Base-by-base conservation (phyloP, 495 filamentous ascomycete species). In the Immersiella caudata region DNA sequence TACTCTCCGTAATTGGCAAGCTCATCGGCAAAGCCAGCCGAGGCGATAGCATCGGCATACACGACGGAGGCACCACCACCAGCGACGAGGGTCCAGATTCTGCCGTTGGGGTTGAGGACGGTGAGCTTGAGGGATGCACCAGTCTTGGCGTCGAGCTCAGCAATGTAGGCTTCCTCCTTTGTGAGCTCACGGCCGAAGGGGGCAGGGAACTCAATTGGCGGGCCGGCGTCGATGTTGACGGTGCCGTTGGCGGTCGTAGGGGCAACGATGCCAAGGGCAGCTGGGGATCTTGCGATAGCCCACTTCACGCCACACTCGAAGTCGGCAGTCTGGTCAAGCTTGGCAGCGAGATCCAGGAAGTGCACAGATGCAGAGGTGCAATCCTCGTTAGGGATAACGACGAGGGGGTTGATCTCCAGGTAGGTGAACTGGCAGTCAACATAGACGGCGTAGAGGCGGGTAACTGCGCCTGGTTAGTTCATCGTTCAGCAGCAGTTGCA, bases 341-440 rank as follows among this genome's bases (percentile, higher is more conserved):
- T 99, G 74, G 95, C 95, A 67, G 95, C 95, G 75, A 99, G 86
- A 84, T 99, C 95, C 66, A 99, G 88, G 89, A 98, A 99, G 87
- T 97, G 87, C 35, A 99, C 95, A 29, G 96, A 88, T 52, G 95
- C 96, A 62, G 93, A 97, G 75, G 95, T 98, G 67, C 82, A 88
- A 71, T 93, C 88, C 66, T 87, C 89, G 82, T 98, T 99, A 76
- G 95, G 95, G 73, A 99, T 94, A 75, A 97, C 95, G 64, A 99
- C 95, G 67, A 99, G 83, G 62, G 95, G 95, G 86, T 99, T 99
- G 86, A 99, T 99, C 83, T 99, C 95, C 68, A 99, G 93, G 84
- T 98, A 98, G 76, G 95, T 98, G 87, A 99, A 99, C 82, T 99
- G 95, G 90, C 92, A 96, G 86, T 99, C 95, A 64, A 99, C 95